Evolutionary conservation across 1,139 yeast genomes (phyloP).

Genomic region (Nematodospora anomalae): DNA sequence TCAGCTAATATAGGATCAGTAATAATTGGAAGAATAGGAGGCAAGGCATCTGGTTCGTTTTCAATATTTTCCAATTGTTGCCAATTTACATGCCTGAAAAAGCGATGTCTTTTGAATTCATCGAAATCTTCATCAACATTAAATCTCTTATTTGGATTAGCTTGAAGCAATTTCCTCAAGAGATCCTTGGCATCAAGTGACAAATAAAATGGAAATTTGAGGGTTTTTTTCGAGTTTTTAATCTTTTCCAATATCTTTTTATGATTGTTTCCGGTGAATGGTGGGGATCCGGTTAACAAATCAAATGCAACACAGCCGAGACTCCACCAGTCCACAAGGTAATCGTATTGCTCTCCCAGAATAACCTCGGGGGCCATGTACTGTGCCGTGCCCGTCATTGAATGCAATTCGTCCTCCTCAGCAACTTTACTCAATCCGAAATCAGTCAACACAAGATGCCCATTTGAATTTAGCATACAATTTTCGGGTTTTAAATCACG

Average conservation of each 20-base stretch:
- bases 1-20: slow-evolving; percentile 89
- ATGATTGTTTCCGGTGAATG: slow-evolving; percentile 87
- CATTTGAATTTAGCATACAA: slow-evolving; percentile 75
- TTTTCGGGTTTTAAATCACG: slow-evolving; percentile 94
- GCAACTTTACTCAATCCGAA: slow-evolving; percentile 85
- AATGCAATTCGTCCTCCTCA: slow-evolving; percentile 44
- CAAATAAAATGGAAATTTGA: slow-evolving; percentile 78
- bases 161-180: slow-evolving; percentile 67
- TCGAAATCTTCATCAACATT: slow-evolving; percentile 58
- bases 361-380: slow-evolving; percentile 96
- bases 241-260: slow-evolving; percentile 82
- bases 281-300: slow-evolving; percentile 88
- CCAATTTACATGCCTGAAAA: slow-evolving; percentile 84
- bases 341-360: slow-evolving; percentile 82
- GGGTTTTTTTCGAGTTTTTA: slow-evolving; percentile 58
- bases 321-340: slow-evolving; percentile 96
- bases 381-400: slow-evolving; percentile 92
- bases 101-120: slow-evolving; percentile 64
- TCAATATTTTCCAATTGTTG: slow-evolving; percentile 50
- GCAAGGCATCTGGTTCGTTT: slow-evolving; percentile 35
- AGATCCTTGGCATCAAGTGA: slow-evolving; percentile 85
- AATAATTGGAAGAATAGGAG: slow-evolving; percentile 85
- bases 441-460: slow-evolving; percentile 85
- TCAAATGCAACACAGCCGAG: slow-evolving; percentile 88
- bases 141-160: slow-evolving; percentile 72